Evolutionary conservation across 2,329 filamentous ascomycete species (phyloP), one percentile per base, ranked within the genome.

Genomic region (Ilyonectria destructans): DNA sequence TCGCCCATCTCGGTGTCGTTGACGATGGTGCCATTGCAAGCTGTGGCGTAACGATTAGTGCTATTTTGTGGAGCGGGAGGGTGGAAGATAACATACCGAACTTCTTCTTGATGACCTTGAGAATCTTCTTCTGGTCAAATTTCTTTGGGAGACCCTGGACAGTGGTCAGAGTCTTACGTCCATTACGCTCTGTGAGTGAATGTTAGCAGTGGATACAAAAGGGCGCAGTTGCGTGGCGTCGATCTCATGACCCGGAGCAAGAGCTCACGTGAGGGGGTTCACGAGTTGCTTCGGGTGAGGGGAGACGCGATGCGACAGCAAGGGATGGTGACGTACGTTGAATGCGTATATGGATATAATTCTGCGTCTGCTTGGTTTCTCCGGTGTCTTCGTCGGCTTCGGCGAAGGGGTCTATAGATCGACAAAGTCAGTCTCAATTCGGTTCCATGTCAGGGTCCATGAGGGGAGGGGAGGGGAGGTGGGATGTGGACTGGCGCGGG

Each of bases 71-170:
- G 31, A 29, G 17, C 19, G 49, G 19, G 43, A 7, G n/a, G 6
- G 2, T 46, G 13, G 40, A n/a, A 51, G 21, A 79, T 6, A 90
- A 71, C 31, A 8, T 89, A 95, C 92, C 93, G 81, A 98, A 98
- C 84, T 97, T 96, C 91, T 98, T 98, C 92, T 98, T 98, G 89
- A 98, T 97, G 85, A 97, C 95, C 89, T 98, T 98, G 80, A 99
- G 92, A 83, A 99, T 98, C 88, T 98, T 98, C 91, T 98, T 98
- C 86, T 96, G 95, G 87, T 98, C 96, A 82, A 98, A 98, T 84
- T 98, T 98, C 89, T 96, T 96, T 74, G 96, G 96, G 80, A 99
- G 92, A 86, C 96, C 96, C 90, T 98, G 96, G 81, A 99, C 95
- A 80, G 96, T 99, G 80, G 96, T 99, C 93, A 99, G 90, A 88